These are phyloP conservation scores for Globisporangium barbulae DNA, from an alignment of 352 stramenopile genomes.

Conservation along the genomic window DNA sequence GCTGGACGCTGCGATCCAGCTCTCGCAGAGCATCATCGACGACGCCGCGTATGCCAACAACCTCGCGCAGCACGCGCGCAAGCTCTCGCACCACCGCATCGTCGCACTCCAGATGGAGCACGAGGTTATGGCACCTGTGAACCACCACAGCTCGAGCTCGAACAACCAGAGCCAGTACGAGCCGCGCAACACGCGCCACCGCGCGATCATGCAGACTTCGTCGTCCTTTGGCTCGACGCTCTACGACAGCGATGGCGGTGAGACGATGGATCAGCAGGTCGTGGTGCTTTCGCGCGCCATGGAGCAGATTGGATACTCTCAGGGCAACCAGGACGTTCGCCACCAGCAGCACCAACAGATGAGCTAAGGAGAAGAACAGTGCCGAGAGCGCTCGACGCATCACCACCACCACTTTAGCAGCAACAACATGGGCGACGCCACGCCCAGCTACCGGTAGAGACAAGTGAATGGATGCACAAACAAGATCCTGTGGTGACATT, in stretches of 20 bases:
- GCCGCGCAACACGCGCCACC: neutral
- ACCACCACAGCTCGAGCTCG: constrained; percentile 21
- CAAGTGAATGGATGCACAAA: neutral
- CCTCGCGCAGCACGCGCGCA: constrained; percentile 68
- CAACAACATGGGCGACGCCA: constrained; percentile 3
- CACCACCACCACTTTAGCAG: neutral
- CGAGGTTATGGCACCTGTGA: constrained; percentile 29
- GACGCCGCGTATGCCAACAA: constrained; percentile 58
- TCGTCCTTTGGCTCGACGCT: neutral
- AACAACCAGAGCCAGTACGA: constrained; percentile 26
- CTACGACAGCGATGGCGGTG: neutral
- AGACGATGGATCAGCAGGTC: constrained; percentile 9
- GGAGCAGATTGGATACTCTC: constrained; percentile 1
- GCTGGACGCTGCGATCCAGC: constrained; percentile 45
- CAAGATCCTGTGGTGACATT: neutral
- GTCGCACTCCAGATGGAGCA: constrained; percentile 65
- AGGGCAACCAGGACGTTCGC: constrained; percentile 8
- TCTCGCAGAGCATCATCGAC: constrained; percentile 59
- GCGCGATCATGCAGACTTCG: constrained; percentile 2
- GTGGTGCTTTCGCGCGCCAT: constrained; percentile 15
- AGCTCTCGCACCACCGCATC: constrained; percentile 63
- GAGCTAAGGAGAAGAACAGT: neutral
- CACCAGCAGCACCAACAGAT: constrained; percentile 15
- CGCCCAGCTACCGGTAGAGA: constrained; percentile 8
- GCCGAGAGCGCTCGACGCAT: neutral